Conservation (phyloP, 129 eudicot genomes). For the Lonicera japonica region DNA sequence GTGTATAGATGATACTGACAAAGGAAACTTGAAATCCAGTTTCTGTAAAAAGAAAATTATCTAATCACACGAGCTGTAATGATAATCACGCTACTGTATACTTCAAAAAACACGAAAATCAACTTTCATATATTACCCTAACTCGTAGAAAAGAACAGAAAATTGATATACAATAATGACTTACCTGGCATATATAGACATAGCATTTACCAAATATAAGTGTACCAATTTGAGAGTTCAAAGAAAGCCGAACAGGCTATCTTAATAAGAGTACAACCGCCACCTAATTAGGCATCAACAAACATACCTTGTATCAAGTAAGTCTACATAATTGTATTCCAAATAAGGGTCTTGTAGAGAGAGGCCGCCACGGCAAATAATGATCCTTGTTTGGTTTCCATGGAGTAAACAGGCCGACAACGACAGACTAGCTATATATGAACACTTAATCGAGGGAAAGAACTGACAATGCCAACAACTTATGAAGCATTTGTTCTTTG, state of each 20-base stretch:
- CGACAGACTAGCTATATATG: too few relatives aligned
- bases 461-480: too few relatives aligned
- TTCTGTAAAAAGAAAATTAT: constrained; percentile 41
- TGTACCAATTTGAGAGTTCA: not conserved
- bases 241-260: not conserved
- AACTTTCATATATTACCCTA: not conserved
- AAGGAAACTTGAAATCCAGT: constrained; percentile 90
- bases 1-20: constrained; percentile 88
- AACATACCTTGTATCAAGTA: too few relatives aligned
- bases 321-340: too few relatives aligned
- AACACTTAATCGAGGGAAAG: too few relatives aligned
- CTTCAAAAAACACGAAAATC: not conserved
- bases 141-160: not conserved
- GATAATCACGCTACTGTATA: not conserved
- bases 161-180: not conserved
- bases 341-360: too few relatives aligned
- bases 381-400: too few relatives aligned
- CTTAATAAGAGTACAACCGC: not conserved
- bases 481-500: too few relatives aligned
- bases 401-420: too few relatives aligned
- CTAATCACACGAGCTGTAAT: not conserved
- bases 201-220: too few relatives aligned
- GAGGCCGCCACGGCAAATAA: too few relatives aligned
- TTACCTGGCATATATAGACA: too few relatives aligned
- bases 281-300: not conserved